phyloP scores from a whole-genome alignment of 2,329 filamentous ascomycete species.

The Cytospora schulzeri region DNA sequence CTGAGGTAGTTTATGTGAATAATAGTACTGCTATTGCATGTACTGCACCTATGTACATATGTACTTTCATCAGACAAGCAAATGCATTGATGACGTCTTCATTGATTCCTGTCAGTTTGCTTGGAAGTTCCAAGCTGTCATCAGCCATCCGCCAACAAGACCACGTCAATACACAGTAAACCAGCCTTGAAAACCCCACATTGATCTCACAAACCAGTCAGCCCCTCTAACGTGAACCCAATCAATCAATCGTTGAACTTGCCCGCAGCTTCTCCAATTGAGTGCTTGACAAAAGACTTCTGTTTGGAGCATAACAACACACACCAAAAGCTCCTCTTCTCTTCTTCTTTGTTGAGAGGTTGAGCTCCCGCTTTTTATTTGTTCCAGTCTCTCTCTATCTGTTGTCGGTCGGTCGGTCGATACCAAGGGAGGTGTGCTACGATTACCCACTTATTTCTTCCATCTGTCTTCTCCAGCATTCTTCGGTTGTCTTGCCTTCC shows the following conservation, averaged over 20 bases:
- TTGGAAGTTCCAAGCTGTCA: background rate
- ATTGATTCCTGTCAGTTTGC: background rate
- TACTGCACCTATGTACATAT: background rate
- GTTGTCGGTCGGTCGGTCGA: background rate
- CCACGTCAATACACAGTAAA: background rate
- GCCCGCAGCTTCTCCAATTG: background rate
- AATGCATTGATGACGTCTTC: conserved; percentile 19
- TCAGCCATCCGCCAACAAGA: background rate
- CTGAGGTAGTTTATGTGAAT: background rate
- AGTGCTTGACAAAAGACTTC: background rate
- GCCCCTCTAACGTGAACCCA: background rate
- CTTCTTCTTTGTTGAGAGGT: background rate
- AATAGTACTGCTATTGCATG: too few species aligned
- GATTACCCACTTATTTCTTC: conserved; percentile 26
- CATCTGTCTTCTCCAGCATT: conserved; percentile 13
- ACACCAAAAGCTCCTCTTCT: background rate
- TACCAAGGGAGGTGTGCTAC: conserved; percentile 1
- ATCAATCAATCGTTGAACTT: background rate
- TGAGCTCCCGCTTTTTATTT: background rate
- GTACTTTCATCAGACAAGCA: too few species aligned
- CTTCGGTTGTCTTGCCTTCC: conserved; percentile 24
- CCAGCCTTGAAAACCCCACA: background rate
- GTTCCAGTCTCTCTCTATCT: background rate
- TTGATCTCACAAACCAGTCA: background rate
- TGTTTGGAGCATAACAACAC: background rate